Conservation (phyloP, 2,329 filamentous ascomycete species). For the Tolypocladium endophyticum region DNA sequence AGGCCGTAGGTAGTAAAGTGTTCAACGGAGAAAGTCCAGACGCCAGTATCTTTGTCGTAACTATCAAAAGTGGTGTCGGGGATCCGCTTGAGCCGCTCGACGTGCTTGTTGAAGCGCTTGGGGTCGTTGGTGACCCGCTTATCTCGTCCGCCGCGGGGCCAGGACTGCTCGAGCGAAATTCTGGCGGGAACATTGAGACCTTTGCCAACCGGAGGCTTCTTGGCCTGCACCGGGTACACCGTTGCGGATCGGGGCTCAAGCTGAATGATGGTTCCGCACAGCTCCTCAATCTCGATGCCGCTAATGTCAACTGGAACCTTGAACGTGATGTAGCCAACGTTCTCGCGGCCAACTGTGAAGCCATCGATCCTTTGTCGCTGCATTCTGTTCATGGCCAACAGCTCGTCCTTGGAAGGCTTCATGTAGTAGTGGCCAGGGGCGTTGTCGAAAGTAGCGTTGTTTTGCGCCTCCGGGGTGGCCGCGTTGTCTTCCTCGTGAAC, state of each 20-base stretch:
- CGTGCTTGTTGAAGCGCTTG: slow-evolving; percentile 67
- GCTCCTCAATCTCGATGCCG: slow-evolving; percentile 65
- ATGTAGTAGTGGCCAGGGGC: slow-evolving; percentile 79
- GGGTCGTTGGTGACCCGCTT: slow-evolving; percentile 43
- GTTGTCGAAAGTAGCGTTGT: slow-evolving; percentile 23
- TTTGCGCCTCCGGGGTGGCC: slow-evolving; percentile 16
- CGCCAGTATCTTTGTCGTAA: slow-evolving; percentile 69
- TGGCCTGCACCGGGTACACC: slow-evolving; percentile 67
- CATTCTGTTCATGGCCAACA: slow-evolving; percentile 68
- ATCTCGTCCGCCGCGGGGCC: slow-evolving; percentile 59
- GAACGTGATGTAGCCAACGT: slow-evolving; percentile 75
- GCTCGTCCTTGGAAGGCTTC: slow-evolving; percentile 61
- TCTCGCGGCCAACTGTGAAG: slow-evolving; percentile 74
- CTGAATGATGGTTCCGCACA: slow-evolving; percentile 66
- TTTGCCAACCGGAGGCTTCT: slow-evolving; percentile 76
- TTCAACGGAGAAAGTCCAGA: slow-evolving; percentile 88
- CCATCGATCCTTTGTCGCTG: slow-evolving; percentile 64
- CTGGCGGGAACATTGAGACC: slow-evolving; percentile 85
- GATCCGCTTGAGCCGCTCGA: slow-evolving; percentile 71
- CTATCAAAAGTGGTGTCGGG: slow-evolving; percentile 69
- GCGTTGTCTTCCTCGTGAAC: slow-evolving; percentile 59
- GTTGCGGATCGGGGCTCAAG: slow-evolving; percentile 72
- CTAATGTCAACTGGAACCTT: slow-evolving; percentile 74
- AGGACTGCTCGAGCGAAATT: slow-evolving; percentile 85
- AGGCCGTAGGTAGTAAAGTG: slow-evolving; percentile 95